Evolutionary conservation across 148 eudicot genomes (phyloP).

Genomic region (Limonium bicolor): DNA sequence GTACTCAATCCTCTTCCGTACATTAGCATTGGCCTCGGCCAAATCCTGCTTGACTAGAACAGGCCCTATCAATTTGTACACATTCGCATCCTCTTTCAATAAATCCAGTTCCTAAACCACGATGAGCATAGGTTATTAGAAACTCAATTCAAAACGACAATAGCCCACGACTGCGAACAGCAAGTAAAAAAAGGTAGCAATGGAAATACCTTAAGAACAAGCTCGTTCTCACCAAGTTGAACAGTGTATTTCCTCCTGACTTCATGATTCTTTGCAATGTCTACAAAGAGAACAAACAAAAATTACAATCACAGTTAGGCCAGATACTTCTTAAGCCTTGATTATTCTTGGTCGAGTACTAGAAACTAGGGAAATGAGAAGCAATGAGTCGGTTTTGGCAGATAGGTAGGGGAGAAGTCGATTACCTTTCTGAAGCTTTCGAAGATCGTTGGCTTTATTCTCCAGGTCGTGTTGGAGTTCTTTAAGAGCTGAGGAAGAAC

Average conservation of each 20-base stretch:
- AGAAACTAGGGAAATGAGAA: background rate
- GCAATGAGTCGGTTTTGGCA: background rate
- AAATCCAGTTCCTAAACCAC: constrained; percentile 73
- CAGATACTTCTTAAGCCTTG: background rate
- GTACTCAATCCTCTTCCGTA: constrained; percentile 85
- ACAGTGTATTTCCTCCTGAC: constrained; percentile 88
- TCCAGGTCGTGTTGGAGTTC: constrained; percentile 38
- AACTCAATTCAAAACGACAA: background rate
- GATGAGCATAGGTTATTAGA: background rate
- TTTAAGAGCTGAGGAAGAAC: constrained; percentile 26
- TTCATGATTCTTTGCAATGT: constrained; percentile 88
- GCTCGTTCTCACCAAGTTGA: constrained; percentile 97
- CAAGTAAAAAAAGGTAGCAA: background rate
- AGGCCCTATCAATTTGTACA: constrained; percentile 94
- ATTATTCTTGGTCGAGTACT: background rate
- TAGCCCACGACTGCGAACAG: background rate
- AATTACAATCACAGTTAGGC: too few species aligned
- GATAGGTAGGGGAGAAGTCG: background rate
- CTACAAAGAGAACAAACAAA: constrained; percentile 16
- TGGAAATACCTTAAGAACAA: constrained; percentile 65
- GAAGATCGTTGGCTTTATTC: constrained; percentile 39
- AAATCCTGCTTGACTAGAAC: constrained; percentile 97
- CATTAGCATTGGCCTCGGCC: constrained; percentile 96
- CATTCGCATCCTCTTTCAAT: constrained; percentile 88
- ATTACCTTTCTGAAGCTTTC: constrained; percentile 41